These are phyloP conservation scores for Trichaptum fuscoviolaceum DNA, from an alignment of 768 basidiomycete genomes.

Conservation along the genomic window DNA sequence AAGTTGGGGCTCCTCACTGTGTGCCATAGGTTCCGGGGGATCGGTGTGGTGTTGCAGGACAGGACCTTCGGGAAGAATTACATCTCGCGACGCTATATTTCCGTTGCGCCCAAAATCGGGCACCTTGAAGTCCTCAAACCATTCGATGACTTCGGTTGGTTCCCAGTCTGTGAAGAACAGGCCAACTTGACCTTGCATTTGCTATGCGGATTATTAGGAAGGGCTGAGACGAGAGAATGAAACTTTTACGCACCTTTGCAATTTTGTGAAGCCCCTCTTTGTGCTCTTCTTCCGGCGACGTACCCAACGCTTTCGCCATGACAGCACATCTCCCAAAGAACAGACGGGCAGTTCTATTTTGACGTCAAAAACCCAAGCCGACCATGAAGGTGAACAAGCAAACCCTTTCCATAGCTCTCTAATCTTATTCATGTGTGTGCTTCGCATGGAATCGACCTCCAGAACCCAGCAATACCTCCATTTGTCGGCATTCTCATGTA, in stretches of 20 bases:
- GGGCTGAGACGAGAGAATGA: conserved; percentile 2
- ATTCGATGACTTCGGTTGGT: conserved; percentile 87
- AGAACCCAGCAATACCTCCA: conserved; percentile 97
- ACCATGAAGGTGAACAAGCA: conserved; percentile 23
- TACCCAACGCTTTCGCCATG: conserved; percentile 94
- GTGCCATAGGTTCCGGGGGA: conserved; percentile 86
- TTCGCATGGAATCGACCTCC: conserved; percentile 92
- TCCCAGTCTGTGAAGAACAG: conserved; percentile 87
- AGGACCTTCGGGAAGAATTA: conserved; percentile 77
- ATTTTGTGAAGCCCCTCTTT: conserved; percentile 71
- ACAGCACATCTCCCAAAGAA: conserved; percentile 85
- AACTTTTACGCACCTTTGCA: conserved; percentile 51
- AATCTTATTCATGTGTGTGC: conserved; percentile 90
- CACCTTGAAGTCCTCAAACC: conserved; percentile 89
- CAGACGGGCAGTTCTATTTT: conserved; percentile 72
- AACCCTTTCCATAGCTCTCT: conserved; percentile 91
- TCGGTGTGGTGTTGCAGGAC: conserved; percentile 77
- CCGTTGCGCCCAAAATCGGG: conserved; percentile 91
- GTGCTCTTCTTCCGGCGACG: conserved; percentile 83
- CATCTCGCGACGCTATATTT: conserved; percentile 68
- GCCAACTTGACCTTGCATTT: conserved; percentile 93
- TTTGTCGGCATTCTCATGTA: conserved; percentile 80
- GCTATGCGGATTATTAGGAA: conserved; percentile 36
- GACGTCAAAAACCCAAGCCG: conserved; percentile 7
- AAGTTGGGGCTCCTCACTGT: conserved; percentile 96